phyloP scores from a whole-genome alignment of 345 rosid genomes.

The Melastoma malabathricum region DNA sequence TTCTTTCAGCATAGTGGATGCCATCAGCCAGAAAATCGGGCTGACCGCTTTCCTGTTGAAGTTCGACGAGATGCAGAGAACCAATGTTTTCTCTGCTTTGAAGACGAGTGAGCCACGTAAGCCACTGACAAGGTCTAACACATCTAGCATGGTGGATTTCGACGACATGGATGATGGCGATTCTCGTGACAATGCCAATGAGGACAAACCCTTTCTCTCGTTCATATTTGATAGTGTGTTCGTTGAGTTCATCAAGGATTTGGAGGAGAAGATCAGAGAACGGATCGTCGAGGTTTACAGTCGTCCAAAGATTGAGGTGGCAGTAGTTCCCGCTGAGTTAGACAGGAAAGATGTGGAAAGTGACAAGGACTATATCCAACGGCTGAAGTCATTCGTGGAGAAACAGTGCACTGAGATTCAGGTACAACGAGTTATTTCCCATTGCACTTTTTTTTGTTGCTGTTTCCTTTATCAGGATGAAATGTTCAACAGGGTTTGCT shows the following conservation, averaged over 20 bases:
- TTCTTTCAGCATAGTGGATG: constrained; percentile 65
- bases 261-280: constrained; percentile 59
- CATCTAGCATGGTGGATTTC: constrained; percentile 75
- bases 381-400: constrained; percentile 69
- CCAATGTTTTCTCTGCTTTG: constrained; percentile 49
- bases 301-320: constrained; percentile 71
- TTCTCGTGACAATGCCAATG: constrained; percentile 35
- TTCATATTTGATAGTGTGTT: constrained; percentile 48
- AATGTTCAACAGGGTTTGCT: constrained; percentile 46
- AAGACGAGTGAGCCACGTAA: constrained; percentile 35
- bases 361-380: constrained; percentile 53
- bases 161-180: constrained; percentile 46
- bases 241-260: constrained; percentile 36
- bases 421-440: constrained; percentile 20
- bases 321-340: constrained; percentile 74
- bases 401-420: constrained; percentile 83
- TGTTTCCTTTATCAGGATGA: not conserved
- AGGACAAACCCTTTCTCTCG: constrained; percentile 59
- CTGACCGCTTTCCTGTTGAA: constrained; percentile 65
- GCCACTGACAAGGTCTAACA: constrained; percentile 64
- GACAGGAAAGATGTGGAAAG: constrained; percentile 67
- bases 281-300: constrained; percentile 61
- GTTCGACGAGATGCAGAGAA: constrained; percentile 84
- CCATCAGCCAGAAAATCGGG: constrained; percentile 79
- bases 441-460: not conserved